phyloP scores from a whole-genome alignment of 139 green algal genomes.

The Klebsormidium nitens region DNA sequence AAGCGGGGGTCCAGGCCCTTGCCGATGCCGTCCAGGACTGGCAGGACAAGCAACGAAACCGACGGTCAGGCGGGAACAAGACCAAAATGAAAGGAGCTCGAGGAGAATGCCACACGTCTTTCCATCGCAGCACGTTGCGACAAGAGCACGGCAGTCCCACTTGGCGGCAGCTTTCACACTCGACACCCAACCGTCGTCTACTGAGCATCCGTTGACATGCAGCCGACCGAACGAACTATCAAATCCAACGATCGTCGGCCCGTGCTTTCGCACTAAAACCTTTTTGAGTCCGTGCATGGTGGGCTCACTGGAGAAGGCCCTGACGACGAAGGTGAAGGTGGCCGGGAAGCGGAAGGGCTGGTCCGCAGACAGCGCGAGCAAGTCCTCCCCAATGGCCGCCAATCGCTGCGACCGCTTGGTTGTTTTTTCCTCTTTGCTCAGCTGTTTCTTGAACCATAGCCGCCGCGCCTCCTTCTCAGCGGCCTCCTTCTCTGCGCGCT shows the following conservation, averaged over 20 bases:
- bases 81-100: no score
- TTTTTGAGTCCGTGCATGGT: no score
- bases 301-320: slow-evolving; percentile 33
- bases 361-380: slow-evolving; percentile 56
- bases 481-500: slow-evolving; percentile 53
- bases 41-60: neutral
- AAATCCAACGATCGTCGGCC: no score
- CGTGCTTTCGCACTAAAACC: no score
- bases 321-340: slow-evolving; percentile 92
- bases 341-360: slow-evolving; percentile 98
- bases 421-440: slow-evolving; percentile 67
- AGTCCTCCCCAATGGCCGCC: slow-evolving; percentile 26
- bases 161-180: no score
- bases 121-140: no score
- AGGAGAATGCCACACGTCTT: no score
- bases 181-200: no score
- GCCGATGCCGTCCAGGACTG: slow-evolving; percentile 92
- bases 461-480: slow-evolving; percentile 29
- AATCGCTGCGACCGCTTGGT: slow-evolving; percentile 79
- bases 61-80: neutral
- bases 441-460: slow-evolving; percentile 72
- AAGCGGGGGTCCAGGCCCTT: slow-evolving; percentile 91
- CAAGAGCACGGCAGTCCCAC: no score
- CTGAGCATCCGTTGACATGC: no score
- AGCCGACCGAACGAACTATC: no score